These are phyloP conservation scores for Fusarium tuaranense DNA, from an alignment of 2,329 filamentous ascomycete species.

Conservation along the genomic window DNA sequence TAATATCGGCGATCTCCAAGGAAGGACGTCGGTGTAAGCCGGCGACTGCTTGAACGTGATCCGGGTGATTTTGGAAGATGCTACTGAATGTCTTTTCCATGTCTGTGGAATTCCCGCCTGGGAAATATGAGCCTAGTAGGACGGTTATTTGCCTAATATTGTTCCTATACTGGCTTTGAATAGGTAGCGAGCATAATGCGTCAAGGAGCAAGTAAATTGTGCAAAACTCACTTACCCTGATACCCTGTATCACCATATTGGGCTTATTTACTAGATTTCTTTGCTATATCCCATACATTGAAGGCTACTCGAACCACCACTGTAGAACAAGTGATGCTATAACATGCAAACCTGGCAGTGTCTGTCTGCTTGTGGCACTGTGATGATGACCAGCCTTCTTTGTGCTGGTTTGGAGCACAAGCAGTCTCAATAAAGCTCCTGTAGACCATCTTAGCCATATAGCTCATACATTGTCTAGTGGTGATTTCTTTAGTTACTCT, in stretches of 20 bases:
- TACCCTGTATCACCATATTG: neutral
- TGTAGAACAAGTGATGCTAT: neutral
- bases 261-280: neutral
- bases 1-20: neutral
- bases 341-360: neutral
- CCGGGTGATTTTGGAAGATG: neutral
- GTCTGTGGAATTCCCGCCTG: neutral
- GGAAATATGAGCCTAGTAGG: neutral
- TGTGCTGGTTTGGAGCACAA: neutral
- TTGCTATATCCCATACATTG: neutral
- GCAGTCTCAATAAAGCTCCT: neutral
- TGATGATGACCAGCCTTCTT: neutral
- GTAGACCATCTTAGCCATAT: neutral
- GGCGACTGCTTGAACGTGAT: neutral
- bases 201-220: neutral
- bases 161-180: neutral
- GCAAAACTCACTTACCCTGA: neutral
- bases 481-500: neutral
- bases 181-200: neutral
- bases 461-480: rapidly evolving
- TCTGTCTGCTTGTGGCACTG: neutral
- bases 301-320: neutral
- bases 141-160: neutral
- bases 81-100: neutral
- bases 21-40: neutral